phyloP scores from a whole-genome alignment of 2,329 filamentous ascomycete genomes.

The Neofusicoccum cordaticola region DNA sequence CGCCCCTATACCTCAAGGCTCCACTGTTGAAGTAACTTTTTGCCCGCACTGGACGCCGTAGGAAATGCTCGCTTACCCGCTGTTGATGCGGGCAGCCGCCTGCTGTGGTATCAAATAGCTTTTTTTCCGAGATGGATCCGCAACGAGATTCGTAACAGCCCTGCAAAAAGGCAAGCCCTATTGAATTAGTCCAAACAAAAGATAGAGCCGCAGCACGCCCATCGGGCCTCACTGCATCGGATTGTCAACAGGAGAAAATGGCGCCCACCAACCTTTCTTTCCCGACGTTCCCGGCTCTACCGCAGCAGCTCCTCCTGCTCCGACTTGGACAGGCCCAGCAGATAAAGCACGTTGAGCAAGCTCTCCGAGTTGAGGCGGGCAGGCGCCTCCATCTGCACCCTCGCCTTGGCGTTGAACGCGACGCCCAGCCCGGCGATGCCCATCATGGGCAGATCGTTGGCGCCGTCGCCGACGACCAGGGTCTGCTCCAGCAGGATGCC shows the following conservation, averaged over 20 bases:
- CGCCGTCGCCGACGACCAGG: slow-evolving; percentile 76
- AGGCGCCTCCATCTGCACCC: slow-evolving; percentile 74
- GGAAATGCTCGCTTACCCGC: background rate
- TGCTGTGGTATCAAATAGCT: slow-evolving; percentile 2
- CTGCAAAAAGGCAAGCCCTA: background rate
- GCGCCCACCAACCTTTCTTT: background rate
- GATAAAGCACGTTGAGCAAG: slow-evolving; percentile 68
- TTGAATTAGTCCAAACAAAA: background rate
- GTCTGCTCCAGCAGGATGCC: slow-evolving; percentile 64
- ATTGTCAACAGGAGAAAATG: background rate
- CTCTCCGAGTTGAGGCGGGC: slow-evolving; percentile 65
- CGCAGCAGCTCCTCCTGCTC: slow-evolving; percentile 54
- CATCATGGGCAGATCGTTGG: slow-evolving; percentile 82
- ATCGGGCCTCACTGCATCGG: background rate
- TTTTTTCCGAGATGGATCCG: background rate
- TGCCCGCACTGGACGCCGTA: background rate
- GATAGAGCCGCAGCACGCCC: background rate
- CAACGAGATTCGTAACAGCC: background rate
- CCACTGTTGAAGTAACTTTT: background rate
- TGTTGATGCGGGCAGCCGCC: background rate
- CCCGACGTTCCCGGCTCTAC: background rate
- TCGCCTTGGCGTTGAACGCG: slow-evolving; percentile 80
- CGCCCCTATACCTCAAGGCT: background rate
- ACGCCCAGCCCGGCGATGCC: slow-evolving; percentile 71
- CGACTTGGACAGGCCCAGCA: slow-evolving; percentile 68